Evolutionary conservation across 2,329 filamentous ascomycete species (phyloP), one percentile per base, ranked within the genome.

Genomic region (Orbilia blumenaviensis): DNA sequence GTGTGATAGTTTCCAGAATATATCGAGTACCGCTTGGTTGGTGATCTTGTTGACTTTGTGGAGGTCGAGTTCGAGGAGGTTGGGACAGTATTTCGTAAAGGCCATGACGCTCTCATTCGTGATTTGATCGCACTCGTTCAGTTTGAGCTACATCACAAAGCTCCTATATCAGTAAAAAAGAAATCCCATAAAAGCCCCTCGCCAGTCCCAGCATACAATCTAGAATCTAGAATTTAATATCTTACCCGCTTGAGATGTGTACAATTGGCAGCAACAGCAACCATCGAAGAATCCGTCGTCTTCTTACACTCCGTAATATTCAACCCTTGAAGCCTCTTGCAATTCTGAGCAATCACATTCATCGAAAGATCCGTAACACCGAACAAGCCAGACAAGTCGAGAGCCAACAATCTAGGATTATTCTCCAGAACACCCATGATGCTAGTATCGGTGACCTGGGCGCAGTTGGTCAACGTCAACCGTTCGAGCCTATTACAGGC

Each of bases 21-120:
- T 88, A 1, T 91, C 88, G 0, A 92, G 94, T 56, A 99, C 88
- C 0, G 95, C 92, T 23, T 89, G 88, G 81, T 96, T 95, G 77
- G 92, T 92, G 78, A 99, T 89, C 50, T 89, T 87, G 66, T 86
- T 87, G 84, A 95, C 96, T 80, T 93, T 91, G 80, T 97, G 92
- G 12, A 99, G 88, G 82, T 99, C 95, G 77, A 99, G 97, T 83
- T 99, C 95, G 77, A 99, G 89, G 32, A 99, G 93, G 79, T 97
- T 94, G 10, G 90, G 92, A 82, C 94, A 97, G 83, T 96, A 89
- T 50, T 90, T 86, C 4, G 95, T 94, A 81, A 99, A 96, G 2
- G 93, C 92, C 72, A 92, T 85, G 78, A 98, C 90, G 5, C 93
- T 90, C 56, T 87, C 86, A 81, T 98, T 93, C 41, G 91, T 93